Evolutionary conservation across 2,329 filamentous ascomycete species (phyloP).

Genomic region (Curvularia verruculosa): DNA sequence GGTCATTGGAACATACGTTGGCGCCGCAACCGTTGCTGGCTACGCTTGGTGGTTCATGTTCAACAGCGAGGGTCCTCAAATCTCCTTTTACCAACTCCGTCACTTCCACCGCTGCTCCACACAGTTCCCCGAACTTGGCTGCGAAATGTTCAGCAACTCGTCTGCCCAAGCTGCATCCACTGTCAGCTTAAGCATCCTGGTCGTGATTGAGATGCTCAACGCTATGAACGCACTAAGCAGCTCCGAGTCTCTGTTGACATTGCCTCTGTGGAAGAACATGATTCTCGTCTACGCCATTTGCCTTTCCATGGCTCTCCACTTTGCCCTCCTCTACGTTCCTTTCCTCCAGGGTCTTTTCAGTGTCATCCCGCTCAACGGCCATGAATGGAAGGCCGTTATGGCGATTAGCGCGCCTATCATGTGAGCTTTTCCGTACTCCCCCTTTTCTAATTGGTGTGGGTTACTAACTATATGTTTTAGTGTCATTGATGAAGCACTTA

Average conservation of each 20-base stretch:
- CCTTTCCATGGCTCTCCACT: conserved; percentile 93
- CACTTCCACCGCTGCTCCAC: conserved; percentile 93
- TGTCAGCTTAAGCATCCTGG: conserved; percentile 85
- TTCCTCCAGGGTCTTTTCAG: conserved; percentile 88
- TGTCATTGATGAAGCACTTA: conserved; percentile 82
- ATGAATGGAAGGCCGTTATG: conserved; percentile 91
- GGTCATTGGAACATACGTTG: conserved; percentile 94
- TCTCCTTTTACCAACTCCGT: conserved; percentile 84
- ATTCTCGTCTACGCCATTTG: conserved; percentile 95
- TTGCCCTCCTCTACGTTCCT: conserved; percentile 89
- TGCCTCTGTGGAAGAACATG: conserved; percentile 98
- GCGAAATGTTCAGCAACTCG: conserved; percentile 86
- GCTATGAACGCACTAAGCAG: conserved; percentile 97
- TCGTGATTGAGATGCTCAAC: conserved; percentile 99
- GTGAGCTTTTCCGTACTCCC: conserved; percentile 61
- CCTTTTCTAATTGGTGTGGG: background rate
- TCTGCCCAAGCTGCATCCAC: conserved; percentile 90
- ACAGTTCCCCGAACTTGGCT: conserved; percentile 87
- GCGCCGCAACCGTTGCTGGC: conserved; percentile 90
- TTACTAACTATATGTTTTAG: conserved; percentile 52
- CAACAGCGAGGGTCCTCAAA: conserved; percentile 86
- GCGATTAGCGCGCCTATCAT: conserved; percentile 90
- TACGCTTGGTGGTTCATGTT: conserved; percentile 99
- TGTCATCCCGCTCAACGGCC: conserved; percentile 83
- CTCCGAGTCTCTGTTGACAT: conserved; percentile 88